Percentiles rank a stretch among this genome's conserved stretches.
Evolutionary conservation across 1,284 basidiomycete species (phyloP).

Genomic region (Trametes hirsuta): DNA sequence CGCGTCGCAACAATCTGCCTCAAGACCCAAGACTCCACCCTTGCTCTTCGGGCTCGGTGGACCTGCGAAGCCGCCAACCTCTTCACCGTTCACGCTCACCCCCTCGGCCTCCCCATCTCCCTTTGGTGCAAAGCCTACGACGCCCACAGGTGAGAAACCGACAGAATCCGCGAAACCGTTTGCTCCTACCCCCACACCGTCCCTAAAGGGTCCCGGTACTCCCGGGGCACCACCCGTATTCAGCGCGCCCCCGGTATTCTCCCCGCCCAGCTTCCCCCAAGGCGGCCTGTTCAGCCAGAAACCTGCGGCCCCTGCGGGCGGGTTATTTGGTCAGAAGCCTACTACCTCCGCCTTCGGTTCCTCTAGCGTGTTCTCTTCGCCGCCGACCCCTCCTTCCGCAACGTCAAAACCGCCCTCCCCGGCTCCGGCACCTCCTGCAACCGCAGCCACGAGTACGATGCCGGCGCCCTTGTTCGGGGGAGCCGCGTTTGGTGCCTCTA

Average conservation of each 20-base stretch:
- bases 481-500: background rate
- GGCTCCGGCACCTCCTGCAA: background rate
- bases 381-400: conserved; percentile 11
- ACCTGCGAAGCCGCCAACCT: conserved; percentile 22
- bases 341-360: background rate
- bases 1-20: conserved; percentile 10
- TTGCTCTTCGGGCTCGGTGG: conserved; percentile 29
- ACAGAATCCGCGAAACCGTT: conserved; percentile 2
- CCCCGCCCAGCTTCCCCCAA: conserved; percentile 18
- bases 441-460: background rate
- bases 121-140: background rate
- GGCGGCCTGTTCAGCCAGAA: conserved; percentile 15
- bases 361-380: conserved; percentile 5
- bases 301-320: conserved; percentile 3
- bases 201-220: conserved; percentile 4
- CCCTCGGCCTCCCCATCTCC: conserved; percentile 21
- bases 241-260: conserved; percentile 12
- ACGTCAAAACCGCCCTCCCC: conserved; percentile 1
- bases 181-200: conserved; percentile 3
- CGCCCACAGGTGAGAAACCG: conserved; percentile 1
- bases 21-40: conserved; percentile 45
- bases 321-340: conserved; percentile 13
- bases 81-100: conserved; percentile 28
- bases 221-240: conserved; percentile 13
- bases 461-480: conserved; percentile 1